Evolutionary conservation across 1,284 basidiomycete species (phyloP), one percentile per base, ranked within the genome.

Genomic region (Coniophora puteana): DNA sequence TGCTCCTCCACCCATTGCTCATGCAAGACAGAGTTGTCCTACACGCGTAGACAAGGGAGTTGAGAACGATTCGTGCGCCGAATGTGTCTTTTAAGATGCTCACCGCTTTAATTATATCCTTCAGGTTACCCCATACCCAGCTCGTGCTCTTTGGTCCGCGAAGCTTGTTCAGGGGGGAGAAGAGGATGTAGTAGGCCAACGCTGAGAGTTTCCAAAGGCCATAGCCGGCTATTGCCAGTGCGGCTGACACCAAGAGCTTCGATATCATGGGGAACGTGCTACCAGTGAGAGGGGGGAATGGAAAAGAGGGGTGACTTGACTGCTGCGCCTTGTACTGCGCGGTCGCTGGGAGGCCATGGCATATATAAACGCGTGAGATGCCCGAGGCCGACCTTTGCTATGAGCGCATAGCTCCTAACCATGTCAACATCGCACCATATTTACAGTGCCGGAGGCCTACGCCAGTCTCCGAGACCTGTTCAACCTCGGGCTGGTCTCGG

Each of bases 1-100:
- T 80, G 80, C 45, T 76, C 48, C 29, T 63, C 51, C 1, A 68
- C 55, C 83, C 83, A 87, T 52, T 45, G 32, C 20, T 79, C 72
- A 21, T 74, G 67, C 17, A 72, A 48, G 0, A 62, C 61, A 3
- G 61, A 63, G 46, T 62, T 63, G 40, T 70, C 64, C 68, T 70
- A 24, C 31, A 4, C 6, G 17, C 18, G 18, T 3, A 11, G 32
- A 14, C 10, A 3, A n/a, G 5, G 8, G 6, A 4, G 8, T 8
- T 5, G 26, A n/a, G 25, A n/a, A 26, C 7, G n/a, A 31, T 14
- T 16, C 20, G 29, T 6, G 6, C 29, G 29, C 8, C 29, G n/a
- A n/a, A 7, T 16, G 6, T 16, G 34, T 4, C 1, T 16, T 11
- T 26, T 51, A 33, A 29, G 6, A 18, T 25, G 18, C 67, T 41